Base-by-base conservation (phyloP, 208 protist genomes). In the Acanthamoeba culbertsoni region DNA sequence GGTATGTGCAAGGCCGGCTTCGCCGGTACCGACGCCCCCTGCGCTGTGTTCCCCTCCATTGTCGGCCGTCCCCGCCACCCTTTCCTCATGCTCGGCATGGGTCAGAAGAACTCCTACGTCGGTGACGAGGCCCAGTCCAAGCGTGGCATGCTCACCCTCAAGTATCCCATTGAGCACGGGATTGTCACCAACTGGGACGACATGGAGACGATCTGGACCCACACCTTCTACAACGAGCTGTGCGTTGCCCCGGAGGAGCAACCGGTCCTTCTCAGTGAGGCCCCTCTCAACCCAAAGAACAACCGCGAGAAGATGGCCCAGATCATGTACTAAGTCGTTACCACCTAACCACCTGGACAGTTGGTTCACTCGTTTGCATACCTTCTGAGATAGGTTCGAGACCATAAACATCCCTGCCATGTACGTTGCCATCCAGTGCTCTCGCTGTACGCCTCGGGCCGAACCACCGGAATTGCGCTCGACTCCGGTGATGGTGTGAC, bases 191-290 rank as follows among this genome's bases (percentile, higher is more conserved):
- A 96, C 94, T 97, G 96, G 96, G 95, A 97, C 65, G 95, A 97
- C 84, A 98, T 98, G 95, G 94, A 97, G 79, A 95, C 94, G 92
- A 82, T 98, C 28, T 98, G 96, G 95, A 88, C 95, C 53, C 93
- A 97, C 93, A 96, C 95, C 42, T 97, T 97, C 96, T 99, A 99
- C 97, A 99, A 99, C 94, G 98, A 99, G 95, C 97, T 99, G 33
- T 97, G 98, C 62, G 98, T 99, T n/a, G 98, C 97, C 73, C 98
- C 99, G 20, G 98, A 99, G 92, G 98, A 99, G 75, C 99, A 99
- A 96, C 98, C 98, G 73, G 98, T 99, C 62, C 96, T 99, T 20
- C 93, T 98, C 6, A 98, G 97, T 46, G 98, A 98, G 92, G 96
- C 97, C 12, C 97, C 98, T 31, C 95, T 98, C 63, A 98, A 98